phyloP scores from a whole-genome alignment of 2,329 filamentous ascomycete species.

The Chrysoporthe deuterocubensis region DNA sequence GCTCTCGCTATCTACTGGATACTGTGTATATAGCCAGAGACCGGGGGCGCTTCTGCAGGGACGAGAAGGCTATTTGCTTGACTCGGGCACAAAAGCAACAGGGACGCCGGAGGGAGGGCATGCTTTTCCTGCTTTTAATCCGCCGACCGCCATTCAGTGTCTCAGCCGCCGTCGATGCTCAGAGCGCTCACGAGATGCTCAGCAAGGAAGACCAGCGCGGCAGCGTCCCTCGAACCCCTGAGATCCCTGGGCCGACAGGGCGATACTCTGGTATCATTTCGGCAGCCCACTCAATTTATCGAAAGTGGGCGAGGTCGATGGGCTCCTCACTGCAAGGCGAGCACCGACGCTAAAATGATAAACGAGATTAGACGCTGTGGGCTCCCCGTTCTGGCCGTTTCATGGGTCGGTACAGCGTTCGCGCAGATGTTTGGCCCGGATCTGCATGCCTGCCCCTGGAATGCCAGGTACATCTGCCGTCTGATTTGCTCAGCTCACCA shows the following conservation, averaged over 20 bases:
- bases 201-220: background rate
- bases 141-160: background rate
- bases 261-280: slow-evolving; percentile 22
- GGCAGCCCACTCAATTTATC: slow-evolving; percentile 28
- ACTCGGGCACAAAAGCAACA: slow-evolving; percentile 5
- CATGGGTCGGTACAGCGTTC: slow-evolving; percentile 20
- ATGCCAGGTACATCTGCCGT: slow-evolving; percentile 26
- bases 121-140: background rate
- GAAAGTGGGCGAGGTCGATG: slow-evolving; percentile 27
- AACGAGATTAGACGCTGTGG: slow-evolving; percentile 27
- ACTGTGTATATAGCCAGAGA: background rate
- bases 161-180: background rate
- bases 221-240: background rate
- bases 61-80: background rate
- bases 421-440: slow-evolving; percentile 25
- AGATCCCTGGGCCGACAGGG: slow-evolving; percentile 15
- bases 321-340: slow-evolving; percentile 18
- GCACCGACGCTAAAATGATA: slow-evolving; percentile 26
- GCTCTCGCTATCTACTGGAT: slow-evolving; percentile 1
- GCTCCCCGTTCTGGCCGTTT: slow-evolving; percentile 22
- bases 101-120: background rate
- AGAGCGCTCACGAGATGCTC: background rate
- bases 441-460: slow-evolving; percentile 23
- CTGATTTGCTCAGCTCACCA: slow-evolving; percentile 25
- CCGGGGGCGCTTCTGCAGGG: background rate